Conservation (phyloP, 345 rosid genomes). For the Melastoma malabathricum region DNA sequence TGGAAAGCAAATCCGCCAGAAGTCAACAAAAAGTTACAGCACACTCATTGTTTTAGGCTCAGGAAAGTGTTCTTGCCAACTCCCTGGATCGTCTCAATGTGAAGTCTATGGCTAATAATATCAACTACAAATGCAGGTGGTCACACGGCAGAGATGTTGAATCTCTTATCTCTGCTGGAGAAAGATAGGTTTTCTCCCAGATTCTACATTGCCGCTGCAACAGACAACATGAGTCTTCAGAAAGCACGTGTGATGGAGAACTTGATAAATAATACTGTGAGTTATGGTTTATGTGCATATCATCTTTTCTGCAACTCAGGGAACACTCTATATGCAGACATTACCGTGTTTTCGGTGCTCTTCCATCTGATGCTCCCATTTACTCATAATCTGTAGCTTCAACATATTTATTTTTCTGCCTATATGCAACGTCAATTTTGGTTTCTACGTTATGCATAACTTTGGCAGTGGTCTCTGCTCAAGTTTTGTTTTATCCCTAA, state of each 20-base stretch:
- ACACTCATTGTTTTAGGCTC: conserved; percentile 59
- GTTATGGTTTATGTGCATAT: conserved; percentile 1
- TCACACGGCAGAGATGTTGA: conserved; percentile 94
- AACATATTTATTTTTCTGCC: too few species aligned
- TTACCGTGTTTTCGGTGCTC: too few species aligned
- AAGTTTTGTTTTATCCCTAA: too few species aligned
- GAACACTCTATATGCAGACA: too few species aligned
- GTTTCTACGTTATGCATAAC: too few species aligned
- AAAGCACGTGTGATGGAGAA: conserved; percentile 68
- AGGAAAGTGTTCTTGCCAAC: conserved; percentile 15
- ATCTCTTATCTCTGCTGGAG: conserved; percentile 48
- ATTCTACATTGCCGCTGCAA: conserved; percentile 76
- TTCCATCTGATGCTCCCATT: too few species aligned
- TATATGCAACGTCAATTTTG: too few species aligned
- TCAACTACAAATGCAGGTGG: conserved; percentile 35
- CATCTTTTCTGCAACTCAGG: background rate
- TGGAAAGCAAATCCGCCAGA: conserved; percentile 29
- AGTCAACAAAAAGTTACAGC: conserved; percentile 23
- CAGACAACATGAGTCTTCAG: conserved; percentile 90
- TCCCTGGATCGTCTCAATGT: too few species aligned
- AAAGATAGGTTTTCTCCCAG: conserved; percentile 54
- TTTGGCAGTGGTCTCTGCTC: too few species aligned
- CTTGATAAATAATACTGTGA: conserved; percentile 34
- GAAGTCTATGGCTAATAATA: too few species aligned
- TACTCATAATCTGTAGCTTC: too few species aligned